Percentiles rank a stretch among this genome's conserved stretches.
phyloP scores from a whole-genome alignment of 371 early-diverging fungal genomes.

The Saksenaea oblongispora region DNA sequence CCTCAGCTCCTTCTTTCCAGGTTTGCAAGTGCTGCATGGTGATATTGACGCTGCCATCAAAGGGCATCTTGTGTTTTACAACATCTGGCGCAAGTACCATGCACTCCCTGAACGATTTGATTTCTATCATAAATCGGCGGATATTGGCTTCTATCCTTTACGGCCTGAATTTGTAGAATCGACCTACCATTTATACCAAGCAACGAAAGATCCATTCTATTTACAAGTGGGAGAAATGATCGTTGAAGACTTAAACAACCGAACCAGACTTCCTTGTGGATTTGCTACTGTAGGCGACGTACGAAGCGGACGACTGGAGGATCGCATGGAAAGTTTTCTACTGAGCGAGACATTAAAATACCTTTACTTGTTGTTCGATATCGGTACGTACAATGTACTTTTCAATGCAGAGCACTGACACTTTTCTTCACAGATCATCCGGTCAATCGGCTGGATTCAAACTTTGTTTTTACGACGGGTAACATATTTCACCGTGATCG shows the following conservation, averaged over 20 bases:
- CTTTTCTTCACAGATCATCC: slow-evolving; percentile 42
- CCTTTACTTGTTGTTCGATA: slow-evolving; percentile 87
- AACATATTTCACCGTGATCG: not conserved
- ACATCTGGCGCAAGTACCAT: slow-evolving; percentile 84
- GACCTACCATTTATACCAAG: slow-evolving; percentile 88
- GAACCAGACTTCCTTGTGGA: slow-evolving; percentile 80
- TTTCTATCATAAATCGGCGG: slow-evolving; percentile 58
- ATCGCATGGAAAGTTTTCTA: slow-evolving; percentile 94
- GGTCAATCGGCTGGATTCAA: slow-evolving; percentile 68
- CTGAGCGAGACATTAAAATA: slow-evolving; percentile 96
- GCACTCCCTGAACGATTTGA: slow-evolving; percentile 90
- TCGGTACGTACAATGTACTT: slow-evolving; percentile 25
- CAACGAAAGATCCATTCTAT: slow-evolving; percentile 91
- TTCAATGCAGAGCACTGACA: slow-evolving; percentile 11
- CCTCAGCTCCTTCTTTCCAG: slow-evolving; percentile 91
- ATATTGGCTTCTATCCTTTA: slow-evolving; percentile 79
- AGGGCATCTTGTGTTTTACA: slow-evolving; percentile 78
- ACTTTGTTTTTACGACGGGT: slow-evolving; percentile 87
- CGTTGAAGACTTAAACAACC: slow-evolving; percentile 73
- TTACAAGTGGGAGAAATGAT: slow-evolving; percentile 88
- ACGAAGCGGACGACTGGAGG: slow-evolving; percentile 62
- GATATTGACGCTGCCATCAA: slow-evolving; percentile 84
- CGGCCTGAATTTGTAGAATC: slow-evolving; percentile 95
- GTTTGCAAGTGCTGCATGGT: slow-evolving; percentile 81
- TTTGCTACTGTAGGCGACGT: slow-evolving; percentile 81